Base-by-base conservation (phyloP, 78 protist genomes). In the Speleostelium caveatum region DNA sequence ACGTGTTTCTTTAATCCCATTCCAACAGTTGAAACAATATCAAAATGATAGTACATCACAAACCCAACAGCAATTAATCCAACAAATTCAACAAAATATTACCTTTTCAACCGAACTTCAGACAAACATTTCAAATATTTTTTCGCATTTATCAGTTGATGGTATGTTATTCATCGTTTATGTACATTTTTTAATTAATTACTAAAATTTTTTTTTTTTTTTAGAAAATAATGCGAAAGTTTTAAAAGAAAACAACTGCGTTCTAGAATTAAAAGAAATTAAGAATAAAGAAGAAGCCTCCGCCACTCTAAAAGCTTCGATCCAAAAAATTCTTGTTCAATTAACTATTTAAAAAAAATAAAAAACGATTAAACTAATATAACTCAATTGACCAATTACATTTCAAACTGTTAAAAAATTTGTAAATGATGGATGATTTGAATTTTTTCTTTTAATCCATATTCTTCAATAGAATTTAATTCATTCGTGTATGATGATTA, bases 301-400 rank as follows among this genome's bases (percentile, higher is more conserved):
- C 17, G 39, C 41, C 7, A 59, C 32, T 28, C 17, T 71, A 22
- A 42, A 62, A 45, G 1, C 68, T 28, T 22, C 10, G 8, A 28
- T 83, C 60, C 91, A 83, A 69, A 67, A 83, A 26, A 69, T 83
- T 38, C 42, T 83, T 33, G 67, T 58, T 33, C 79, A 69, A 59
- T 45, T 83, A 21, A 60, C 91, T 17, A 30, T 83, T 60, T 83
- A 60, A 83, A 6, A 6, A 62, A 30, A 33, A 62, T 5, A 12
- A 21, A 59, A 21, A 59, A 22, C n/a, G n/a, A n/a, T n/a, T n/a
- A n/a, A n/a, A n/a, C 56, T 16, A 49, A 16, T 16, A 49, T 49
- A 49, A 14, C 8, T 14, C 56, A 49, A 49, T 14, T 8, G 56
- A n/a, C n/a, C n/a, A n/a, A n/a, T n/a, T n/a, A n/a, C n/a, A n/a